phyloP scores from a whole-genome alignment of 2,329 filamentous ascomycete species.

The Fusarium aywerte region DNA sequence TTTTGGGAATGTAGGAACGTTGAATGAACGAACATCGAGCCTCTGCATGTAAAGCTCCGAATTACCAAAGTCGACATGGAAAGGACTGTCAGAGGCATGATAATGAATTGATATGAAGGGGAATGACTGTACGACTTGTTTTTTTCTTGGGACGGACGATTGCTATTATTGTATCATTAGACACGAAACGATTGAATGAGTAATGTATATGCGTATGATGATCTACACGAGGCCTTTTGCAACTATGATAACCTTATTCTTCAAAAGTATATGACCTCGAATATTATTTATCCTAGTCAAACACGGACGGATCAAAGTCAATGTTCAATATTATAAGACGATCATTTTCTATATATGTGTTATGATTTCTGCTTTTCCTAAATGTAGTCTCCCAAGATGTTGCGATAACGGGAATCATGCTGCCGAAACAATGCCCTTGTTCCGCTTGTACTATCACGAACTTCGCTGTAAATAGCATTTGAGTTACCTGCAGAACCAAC shows the following conservation, averaged over 20 bases:
- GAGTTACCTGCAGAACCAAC: not conserved
- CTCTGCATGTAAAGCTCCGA: conserved; percentile 10
- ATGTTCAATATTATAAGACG: conserved; percentile 1
- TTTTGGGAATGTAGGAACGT: conserved; percentile 17
- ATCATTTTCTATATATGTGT: conserved; percentile 18
- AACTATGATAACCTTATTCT: not conserved
- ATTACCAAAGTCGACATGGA: conserved; percentile 2
- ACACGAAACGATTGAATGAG: conserved; percentile 5
- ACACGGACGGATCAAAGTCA: not conserved
- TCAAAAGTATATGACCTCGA: not conserved
- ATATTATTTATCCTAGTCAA: not conserved
- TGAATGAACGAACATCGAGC: conserved; percentile 10
- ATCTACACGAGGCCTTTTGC: not conserved
- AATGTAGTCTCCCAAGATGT: conserved; percentile 13
- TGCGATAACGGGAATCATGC: conserved; percentile 2
- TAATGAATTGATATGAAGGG: conserved; percentile 13
- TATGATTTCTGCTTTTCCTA: conserved; percentile 5
- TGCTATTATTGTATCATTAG: conserved; percentile 16
- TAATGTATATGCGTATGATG: not conserved
- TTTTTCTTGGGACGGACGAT: conserved; percentile 4
- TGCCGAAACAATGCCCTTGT: conserved; percentile 2
- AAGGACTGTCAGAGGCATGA: conserved; percentile 12
- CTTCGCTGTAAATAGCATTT: not conserved
- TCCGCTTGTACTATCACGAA: conserved; percentile 6
- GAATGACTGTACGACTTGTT: conserved; percentile 21